These are phyloP conservation scores for Pseudozyma sp. DNA, from an alignment of 1,284 basidiomycete genomes.

Conservation along the genomic window DNA sequence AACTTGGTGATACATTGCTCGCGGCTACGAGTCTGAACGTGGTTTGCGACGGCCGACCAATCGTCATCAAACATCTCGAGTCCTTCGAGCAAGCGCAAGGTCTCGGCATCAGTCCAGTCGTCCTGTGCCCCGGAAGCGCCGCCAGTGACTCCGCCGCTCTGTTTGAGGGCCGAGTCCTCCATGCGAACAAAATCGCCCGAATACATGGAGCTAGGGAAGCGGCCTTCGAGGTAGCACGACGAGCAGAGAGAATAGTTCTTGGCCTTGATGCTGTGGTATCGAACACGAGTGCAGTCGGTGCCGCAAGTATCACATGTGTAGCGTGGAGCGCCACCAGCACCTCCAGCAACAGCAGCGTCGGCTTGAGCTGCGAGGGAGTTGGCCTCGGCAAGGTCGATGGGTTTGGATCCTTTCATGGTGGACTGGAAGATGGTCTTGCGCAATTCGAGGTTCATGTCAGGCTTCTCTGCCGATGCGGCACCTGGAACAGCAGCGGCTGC, in stretches of 20 bases:
- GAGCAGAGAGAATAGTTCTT: slow-evolving; percentile 80
- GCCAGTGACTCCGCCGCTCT: slow-evolving; percentile 70
- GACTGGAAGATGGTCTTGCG: slow-evolving; percentile 66
- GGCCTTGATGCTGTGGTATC: slow-evolving; percentile 89
- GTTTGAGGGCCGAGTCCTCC: slow-evolving; percentile 72
- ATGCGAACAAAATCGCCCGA: slow-evolving; percentile 97
- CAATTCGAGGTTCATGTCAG: slow-evolving; percentile 70
- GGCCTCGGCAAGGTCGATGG: slow-evolving; percentile 62
- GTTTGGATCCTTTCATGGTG: slow-evolving; percentile 62
- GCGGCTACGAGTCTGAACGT: slow-evolving; percentile 88
- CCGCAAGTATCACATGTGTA: slow-evolving; percentile 95
- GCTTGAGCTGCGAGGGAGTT: slow-evolving; percentile 69
- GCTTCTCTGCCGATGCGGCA: slow-evolving; percentile 73
- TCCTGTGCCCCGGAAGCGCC: slow-evolving; percentile 73
- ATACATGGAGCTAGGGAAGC: slow-evolving; percentile 96
- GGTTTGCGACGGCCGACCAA: slow-evolving; percentile 90
- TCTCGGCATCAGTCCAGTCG: slow-evolving; percentile 93
- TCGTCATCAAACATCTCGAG: slow-evolving; percentile 99
- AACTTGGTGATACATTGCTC: slow-evolving; percentile 97
- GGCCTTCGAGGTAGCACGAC: slow-evolving; percentile 89
- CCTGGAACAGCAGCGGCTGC: slow-evolving; percentile 67
- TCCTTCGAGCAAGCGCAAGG: slow-evolving; percentile 87
- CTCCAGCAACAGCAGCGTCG: slow-evolving; percentile 73
- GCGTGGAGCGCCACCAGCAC: slow-evolving; percentile 70
- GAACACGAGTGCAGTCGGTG: slow-evolving; percentile 85